Evolutionary conservation across 108 stramenopile species (phyloP), one percentile per base, ranked within the genome.

Genomic region (Cyclostephanos tholiformis): DNA sequence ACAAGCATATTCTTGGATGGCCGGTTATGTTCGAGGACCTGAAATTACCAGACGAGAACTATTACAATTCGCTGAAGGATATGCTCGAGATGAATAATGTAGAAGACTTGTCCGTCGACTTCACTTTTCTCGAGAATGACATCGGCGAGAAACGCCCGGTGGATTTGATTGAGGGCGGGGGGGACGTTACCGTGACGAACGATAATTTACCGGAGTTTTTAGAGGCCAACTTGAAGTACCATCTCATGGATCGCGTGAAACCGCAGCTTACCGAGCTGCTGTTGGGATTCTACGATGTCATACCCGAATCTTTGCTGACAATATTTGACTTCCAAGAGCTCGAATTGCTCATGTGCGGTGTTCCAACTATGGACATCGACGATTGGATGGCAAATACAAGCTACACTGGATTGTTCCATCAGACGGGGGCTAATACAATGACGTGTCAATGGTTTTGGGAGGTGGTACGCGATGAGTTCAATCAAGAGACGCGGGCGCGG

Each of bases 1-100:
- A 98, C 90, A 99, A 99, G 76, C 98, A 99, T 76, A 63, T 99
- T n/a, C 75, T 99, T 10, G 99, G 98, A 22, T 96, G 97, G 93
- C 97, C 98, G 9, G 86, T 99, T 16, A 94, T 91, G 25, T 93
- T 96, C 70, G 88, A 91, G 43, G 97, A 98, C 74, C 62, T 98
- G 41, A 90, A 97, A 75, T 69, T 86, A 9, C 84, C 92, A 63
- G 97, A 98, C 63, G 90, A 92, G 63, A 90, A 84, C 23, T 89
- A 94, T 67, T 97, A 97, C 77, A 81, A 85, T 27, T 86, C 82
- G 19, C 75, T 97, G 63, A 90, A 85, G 69, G 82, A 85, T 38
- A 53, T 94, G 0, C 85, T 91, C 75, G 64, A 75, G 14, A 60
- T 79, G 38, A 92, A 91, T 0, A 93, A 96, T 68, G 58, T 94